Base-by-base conservation (phyloP, 371 early-diverging fungal species). In the Thermomucor indicae-seudaticae region DNA sequence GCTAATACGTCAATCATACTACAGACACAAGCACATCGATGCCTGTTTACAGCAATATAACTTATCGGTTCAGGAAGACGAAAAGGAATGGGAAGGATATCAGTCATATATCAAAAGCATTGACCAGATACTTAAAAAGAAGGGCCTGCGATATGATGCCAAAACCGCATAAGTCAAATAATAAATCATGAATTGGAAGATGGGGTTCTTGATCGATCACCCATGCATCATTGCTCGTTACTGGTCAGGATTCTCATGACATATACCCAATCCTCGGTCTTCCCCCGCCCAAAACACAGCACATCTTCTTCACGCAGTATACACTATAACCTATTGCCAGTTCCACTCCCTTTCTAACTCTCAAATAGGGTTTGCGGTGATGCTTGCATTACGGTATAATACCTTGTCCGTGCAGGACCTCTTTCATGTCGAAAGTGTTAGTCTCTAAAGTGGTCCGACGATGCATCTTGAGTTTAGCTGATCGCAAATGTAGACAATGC, bases 31-130 rank as follows among this genome's bases (percentile, higher is more conserved):
- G 25, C 65, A 69, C 42, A 42, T 69, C 31, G 72, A 75, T n/a
- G 52, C 57, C 11, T 45, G 48, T 3, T 39, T 72, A 35, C 51
- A 49, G 20, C 47, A 65, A 44, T 50, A 53, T 24, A 43, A 58
- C 4, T 40, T 75, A 14, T 31, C 16, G 6, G 58, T 51, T 11
- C 53, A 62, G 12, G 27, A 39, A 29, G 34, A 29, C 20, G 60
- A 62, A 0, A 70, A 70, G 43, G 66, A 65, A 24, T 78, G 72
- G 70, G 75, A 74, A 32, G 60, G 57, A 16, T 78, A 74, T 28
- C n/a, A 43, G n/a, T 55, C 57, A 1, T 78, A 74, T 34, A 53
- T 72, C 5, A 60, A 64, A 19, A 41, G 56, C 0, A 61, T 72
- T 29, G 68, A 70, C 47, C 47, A 53, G 6, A 49, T 70, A 1